Evolutionary conservation across 768 basidiomycete species (phyloP), one percentile per base, ranked within the genome.

Genomic region (Crassisporium funariophilum): DNA sequence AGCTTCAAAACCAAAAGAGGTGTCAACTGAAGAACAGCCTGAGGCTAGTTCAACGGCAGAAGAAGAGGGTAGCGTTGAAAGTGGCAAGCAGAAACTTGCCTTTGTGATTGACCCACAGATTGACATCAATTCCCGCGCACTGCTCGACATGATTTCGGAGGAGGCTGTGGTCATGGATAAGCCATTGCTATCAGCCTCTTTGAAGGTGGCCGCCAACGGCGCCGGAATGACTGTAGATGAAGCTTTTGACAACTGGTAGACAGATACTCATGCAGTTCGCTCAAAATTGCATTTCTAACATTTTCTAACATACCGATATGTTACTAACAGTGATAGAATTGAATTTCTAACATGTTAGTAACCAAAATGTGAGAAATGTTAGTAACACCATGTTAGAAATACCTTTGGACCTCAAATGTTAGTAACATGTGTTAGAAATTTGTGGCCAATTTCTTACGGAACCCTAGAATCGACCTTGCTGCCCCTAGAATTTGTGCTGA

Each of bases 341-440:
- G 23, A 37, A 24, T 46, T 46, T 46, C 20, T 46, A 35, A 36
- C 44, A 46, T 37, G 44, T 46, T 46, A 36, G 17, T 35, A 46
- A 46, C 44, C 20, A 38, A 46, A 27, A 29, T 46, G 44, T 46
- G 23, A 42, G 41, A 27, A 27, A 42, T 15, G 41, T 42, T 42
- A 42, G 24, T 42, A 42, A 42, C 41, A 31, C 41, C 17, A 42
- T 9, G 41, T 42, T 42, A 42, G 41, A 42, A 42, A 42, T 42
- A 19, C 25, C 16, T 25, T 15, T 2, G 29, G 29, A 31, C 29
- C 2, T n/a, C 29, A 31, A 42, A 42, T 42, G 41, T 42, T 46
- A 37, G 19, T 46, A 46, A 46, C 44, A 46, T 29, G 4, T 37
- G 35, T 40, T 46, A 39, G 35, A 46, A 46, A 46, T 22, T 39